Evolutionary conservation across 768 basidiomycete genomes (phyloP).

Genomic region (Multifurca ochricompacta): DNA sequence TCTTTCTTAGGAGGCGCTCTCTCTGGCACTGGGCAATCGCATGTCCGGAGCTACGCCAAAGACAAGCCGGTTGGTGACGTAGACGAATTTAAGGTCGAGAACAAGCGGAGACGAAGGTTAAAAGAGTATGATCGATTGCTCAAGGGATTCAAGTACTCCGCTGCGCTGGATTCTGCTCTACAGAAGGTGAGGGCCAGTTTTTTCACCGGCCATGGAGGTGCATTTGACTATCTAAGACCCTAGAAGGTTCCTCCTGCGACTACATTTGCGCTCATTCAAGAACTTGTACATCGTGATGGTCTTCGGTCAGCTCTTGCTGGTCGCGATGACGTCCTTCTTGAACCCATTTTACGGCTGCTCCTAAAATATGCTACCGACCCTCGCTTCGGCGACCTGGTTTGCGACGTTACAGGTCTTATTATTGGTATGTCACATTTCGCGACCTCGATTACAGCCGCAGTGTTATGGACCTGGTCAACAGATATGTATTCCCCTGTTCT

Average conservation of each 20-base stretch:
- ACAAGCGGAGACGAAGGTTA: constrained; percentile 57
- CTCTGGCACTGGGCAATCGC: constrained; percentile 48
- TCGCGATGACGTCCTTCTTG: constrained; percentile 88
- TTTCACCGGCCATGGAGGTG: background rate
- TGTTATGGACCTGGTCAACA: constrained; percentile 28
- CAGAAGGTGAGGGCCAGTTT: constrained; percentile 51
- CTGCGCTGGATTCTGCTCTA: constrained; percentile 87
- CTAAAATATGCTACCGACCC: constrained; percentile 83
- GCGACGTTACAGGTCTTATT: constrained; percentile 70
- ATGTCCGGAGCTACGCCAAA: constrained; percentile 40
- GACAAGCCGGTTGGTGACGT: constrained; percentile 49
- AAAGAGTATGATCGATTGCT: constrained; percentile 85
- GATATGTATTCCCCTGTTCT: constrained; percentile 89
- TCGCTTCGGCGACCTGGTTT: constrained; percentile 85
- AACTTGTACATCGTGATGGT: constrained; percentile 88
- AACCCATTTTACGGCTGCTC: constrained; percentile 83
- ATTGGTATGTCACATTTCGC: constrained; percentile 52
- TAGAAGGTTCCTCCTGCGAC: constrained; percentile 80
- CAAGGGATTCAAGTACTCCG: constrained; percentile 90
- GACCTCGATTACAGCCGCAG: background rate
- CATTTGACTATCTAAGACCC: constrained; percentile 4
- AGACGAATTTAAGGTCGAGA: constrained; percentile 75
- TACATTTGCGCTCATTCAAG: constrained; percentile 86
- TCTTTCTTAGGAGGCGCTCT: constrained; percentile 53
- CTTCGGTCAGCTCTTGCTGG: constrained; percentile 78